These are phyloP conservation scores for Solanum okadae DNA, from an alignment of 257 asterid species.

Conservation along the genomic window DNA sequence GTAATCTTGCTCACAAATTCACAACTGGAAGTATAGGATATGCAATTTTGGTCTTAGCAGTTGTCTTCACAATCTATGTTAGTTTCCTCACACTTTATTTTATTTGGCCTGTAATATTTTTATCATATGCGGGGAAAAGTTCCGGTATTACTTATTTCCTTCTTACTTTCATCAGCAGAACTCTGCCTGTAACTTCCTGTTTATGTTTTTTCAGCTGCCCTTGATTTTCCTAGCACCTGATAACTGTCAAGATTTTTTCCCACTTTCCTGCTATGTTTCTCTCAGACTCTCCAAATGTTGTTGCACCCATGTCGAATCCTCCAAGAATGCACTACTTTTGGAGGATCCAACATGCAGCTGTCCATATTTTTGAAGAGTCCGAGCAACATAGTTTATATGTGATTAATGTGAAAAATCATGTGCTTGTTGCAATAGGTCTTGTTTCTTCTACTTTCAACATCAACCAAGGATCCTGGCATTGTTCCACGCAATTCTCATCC, in stretches of 20 bases:
- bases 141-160: background rate
- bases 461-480: conserved; percentile 74
- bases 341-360: background rate
- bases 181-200: background rate
- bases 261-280: background rate
- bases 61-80: conserved; percentile 39
- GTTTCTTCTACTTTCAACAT: conserved; percentile 51
- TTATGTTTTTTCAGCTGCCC: background rate
- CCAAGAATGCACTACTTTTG: background rate
- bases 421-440: conserved; percentile 1
- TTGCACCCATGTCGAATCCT: background rate
- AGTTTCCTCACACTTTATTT: conserved; percentile 20
- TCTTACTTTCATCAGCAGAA: background rate
- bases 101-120: background rate
- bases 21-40: conserved; percentile 31
- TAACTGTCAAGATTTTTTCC: background rate
- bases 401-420: background rate
- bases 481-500: conserved; percentile 61
- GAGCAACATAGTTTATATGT: background rate
- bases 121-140: background rate
- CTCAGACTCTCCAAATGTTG: background rate
- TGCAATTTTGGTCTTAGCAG: conserved; percentile 28
- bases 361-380: background rate
- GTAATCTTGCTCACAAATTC: conserved; percentile 31
- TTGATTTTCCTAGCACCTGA: background rate